Percentiles rank a stretch among this genome's conserved stretches.
phyloP scores from a whole-genome alignment of 495 filamentous ascomycete species.

The Extremus antarcticus region DNA sequence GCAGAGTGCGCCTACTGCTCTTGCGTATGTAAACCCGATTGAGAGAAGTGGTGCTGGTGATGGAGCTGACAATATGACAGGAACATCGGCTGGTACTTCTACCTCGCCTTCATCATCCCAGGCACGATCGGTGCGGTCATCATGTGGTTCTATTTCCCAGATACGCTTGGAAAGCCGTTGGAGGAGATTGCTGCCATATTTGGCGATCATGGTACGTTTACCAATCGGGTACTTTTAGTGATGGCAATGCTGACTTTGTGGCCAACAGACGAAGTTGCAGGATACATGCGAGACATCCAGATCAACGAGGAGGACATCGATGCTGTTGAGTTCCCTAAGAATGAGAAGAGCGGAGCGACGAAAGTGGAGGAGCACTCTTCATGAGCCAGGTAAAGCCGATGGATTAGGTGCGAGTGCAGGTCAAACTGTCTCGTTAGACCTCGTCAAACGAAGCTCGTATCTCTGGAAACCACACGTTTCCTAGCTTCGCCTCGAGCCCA shows the following conservation, averaged over 20 bases:
- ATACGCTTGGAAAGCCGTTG: constrained; percentile 8
- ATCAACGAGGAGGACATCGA: not conserved
- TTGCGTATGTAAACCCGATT: not conserved
- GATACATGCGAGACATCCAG: not conserved
- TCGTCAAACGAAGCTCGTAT: too few relatives aligned
- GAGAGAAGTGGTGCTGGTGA: not conserved
- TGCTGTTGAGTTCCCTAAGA: not conserved
- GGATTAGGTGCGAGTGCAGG: too few relatives aligned
- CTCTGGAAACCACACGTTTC: too few relatives aligned
- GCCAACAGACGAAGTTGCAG: not conserved
- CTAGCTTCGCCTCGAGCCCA: too few relatives aligned
- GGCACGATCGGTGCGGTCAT: constrained; percentile 4
- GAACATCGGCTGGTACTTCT: constrained; percentile 15
- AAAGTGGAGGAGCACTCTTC: too few relatives aligned
- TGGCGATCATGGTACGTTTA: constrained; percentile 23
- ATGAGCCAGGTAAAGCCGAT: too few relatives aligned
- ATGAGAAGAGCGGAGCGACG: not conserved
- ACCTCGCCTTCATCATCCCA: constrained; percentile 10
- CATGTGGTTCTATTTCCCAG: constrained; percentile 9
- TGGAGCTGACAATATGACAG: not conserved
- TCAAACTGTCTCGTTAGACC: too few relatives aligned
- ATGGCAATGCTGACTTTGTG: not conserved
- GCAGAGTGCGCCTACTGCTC: constrained; percentile 6
- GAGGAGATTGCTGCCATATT: constrained; percentile 25
- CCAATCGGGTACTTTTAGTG: not conserved